A percentile compares a stretch with the other conserved stretches of the same genome.
These are phyloP conservation scores for Sporobolomyces phaffii DNA, from an alignment of 768 basidiomycete species.

Conservation along the genomic window DNA sequence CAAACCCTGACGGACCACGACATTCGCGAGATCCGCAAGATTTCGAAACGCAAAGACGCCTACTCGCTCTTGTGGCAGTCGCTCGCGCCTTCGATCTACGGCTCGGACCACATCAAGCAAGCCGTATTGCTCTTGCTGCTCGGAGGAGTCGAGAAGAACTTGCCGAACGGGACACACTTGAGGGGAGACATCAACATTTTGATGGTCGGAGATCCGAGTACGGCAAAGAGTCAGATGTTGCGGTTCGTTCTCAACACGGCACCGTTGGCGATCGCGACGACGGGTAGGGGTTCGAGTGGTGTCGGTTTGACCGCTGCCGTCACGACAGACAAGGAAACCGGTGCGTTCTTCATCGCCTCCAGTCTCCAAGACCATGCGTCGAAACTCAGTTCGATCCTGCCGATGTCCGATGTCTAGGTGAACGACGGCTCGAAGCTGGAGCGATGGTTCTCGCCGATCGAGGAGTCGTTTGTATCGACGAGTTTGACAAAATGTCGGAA, in stretches of 20 bases:
- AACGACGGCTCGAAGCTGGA: constrained; percentile 91
- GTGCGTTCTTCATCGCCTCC: constrained; percentile 44
- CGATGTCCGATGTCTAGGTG: constrained; percentile 50
- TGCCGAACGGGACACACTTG: constrained; percentile 95
- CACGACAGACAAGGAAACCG: constrained; percentile 95
- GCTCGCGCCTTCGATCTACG: constrained; percentile 93
- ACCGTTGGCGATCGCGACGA: constrained; percentile 94
- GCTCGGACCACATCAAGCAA: constrained; percentile 90
- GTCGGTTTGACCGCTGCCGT: constrained; percentile 98
- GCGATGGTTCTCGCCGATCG: constrained; percentile 99
- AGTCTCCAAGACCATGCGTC: neutral
- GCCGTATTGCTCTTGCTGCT: constrained; percentile 87
- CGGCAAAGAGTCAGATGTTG: constrained; percentile 91
- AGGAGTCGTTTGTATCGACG: constrained; percentile 98
- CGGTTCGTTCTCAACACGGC: constrained; percentile 94
- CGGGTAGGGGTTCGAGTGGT: constrained; percentile 94
- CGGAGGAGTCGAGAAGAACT: constrained; percentile 95
- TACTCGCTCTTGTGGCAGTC: constrained; percentile 86
- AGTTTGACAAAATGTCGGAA: constrained; percentile 99
- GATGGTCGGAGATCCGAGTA: constrained; percentile 99
- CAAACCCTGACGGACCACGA: constrained; percentile 85
- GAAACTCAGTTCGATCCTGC: neutral
- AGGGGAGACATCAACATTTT: constrained; percentile 98
- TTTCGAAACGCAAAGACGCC: constrained; percentile 77
- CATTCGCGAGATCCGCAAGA: constrained; percentile 90